These are phyloP conservation scores for Calocybe cyanea DNA, from an alignment of 768 basidiomycete species.

Conservation along the genomic window DNA sequence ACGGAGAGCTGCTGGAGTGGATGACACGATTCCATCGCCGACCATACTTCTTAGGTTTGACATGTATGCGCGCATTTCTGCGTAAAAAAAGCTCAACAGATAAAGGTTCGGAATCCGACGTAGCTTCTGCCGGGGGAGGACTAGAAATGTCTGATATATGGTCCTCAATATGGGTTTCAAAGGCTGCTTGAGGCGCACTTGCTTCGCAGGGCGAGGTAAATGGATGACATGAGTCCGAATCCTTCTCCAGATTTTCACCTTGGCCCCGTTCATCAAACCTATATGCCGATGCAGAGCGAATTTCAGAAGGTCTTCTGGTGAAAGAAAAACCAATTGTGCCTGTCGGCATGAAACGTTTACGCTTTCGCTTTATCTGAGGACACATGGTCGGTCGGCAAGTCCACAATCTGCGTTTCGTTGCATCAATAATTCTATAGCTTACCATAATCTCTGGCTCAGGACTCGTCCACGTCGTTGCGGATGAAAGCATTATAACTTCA, in stretches of 20 bases:
- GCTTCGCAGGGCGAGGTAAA: too few relatives aligned
- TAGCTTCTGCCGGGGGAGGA: too few relatives aligned
- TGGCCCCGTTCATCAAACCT: neutral
- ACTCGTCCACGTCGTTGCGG: too few relatives aligned
- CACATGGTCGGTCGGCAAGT: too few relatives aligned
- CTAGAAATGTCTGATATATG: neutral
- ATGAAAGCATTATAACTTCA: too few relatives aligned
- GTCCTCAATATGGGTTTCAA: neutral
- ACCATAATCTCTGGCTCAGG: neutral
- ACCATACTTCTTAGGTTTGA: slow-evolving; percentile 17
- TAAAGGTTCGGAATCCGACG: slow-evolving; percentile 14
- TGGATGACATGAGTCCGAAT: too few relatives aligned
- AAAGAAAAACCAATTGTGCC: slow-evolving; percentile 39
- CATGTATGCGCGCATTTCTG: slow-evolving; percentile 14
- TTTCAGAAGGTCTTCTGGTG: slow-evolving; percentile 18
- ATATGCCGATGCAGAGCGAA: neutral
- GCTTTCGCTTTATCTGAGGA: slow-evolving; percentile 2
- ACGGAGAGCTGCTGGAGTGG: slow-evolving; percentile 8
- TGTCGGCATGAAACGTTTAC: neutral
- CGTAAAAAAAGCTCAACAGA: slow-evolving; percentile 29
- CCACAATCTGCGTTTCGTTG: too few relatives aligned
- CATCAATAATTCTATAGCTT: neutral
- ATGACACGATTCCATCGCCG: slow-evolving; percentile 13
- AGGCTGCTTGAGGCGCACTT: neutral
- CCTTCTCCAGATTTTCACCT: neutral